Evolutionary conservation across 352 stramenopile genomes (phyloP).

Genomic region (Thraustotheca clavata): DNA sequence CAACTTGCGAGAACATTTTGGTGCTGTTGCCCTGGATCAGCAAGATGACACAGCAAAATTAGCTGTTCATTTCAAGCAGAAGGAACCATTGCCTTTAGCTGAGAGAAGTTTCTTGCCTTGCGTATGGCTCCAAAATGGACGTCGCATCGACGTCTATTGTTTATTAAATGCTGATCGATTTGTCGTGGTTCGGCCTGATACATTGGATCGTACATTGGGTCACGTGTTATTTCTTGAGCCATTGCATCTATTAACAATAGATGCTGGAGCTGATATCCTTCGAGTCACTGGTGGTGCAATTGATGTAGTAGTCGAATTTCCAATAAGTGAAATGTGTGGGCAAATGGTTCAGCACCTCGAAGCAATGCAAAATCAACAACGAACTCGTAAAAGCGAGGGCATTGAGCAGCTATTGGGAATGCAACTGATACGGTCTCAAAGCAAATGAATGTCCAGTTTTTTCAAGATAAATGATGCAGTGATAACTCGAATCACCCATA

Average conservation of each 20-base stretch:
- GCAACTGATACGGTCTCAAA: too few relatives aligned
- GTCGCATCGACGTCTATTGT: constrained; percentile 5
- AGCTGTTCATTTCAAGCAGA: not conserved
- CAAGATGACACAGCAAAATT: not conserved
- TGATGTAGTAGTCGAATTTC: not conserved
- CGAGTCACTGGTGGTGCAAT: not conserved
- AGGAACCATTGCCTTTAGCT: not conserved
- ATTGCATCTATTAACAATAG: not conserved
- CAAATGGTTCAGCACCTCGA: not conserved
- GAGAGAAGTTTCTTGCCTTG: not conserved
- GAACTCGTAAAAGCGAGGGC: not conserved
- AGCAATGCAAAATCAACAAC: not conserved
- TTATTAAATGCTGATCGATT: not conserved
- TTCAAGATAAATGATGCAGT: too few relatives aligned
- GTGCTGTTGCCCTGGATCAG: not conserved
- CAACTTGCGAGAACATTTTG: too few relatives aligned
- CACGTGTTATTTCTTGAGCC: not conserved
- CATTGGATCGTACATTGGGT: not conserved
- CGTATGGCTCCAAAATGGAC: not conserved
- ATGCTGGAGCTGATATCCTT: not conserved
- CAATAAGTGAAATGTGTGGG: not conserved
- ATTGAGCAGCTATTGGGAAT: not conserved
- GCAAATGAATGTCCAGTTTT: too few relatives aligned
- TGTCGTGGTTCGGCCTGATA: not conserved
- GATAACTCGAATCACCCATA: too few relatives aligned